Percentiles rank a stretch among this genome's conserved stretches.
Evolutionary conservation across 1,139 yeast species (phyloP).

Genomic region (Saccharomyces hybrid): DNA sequence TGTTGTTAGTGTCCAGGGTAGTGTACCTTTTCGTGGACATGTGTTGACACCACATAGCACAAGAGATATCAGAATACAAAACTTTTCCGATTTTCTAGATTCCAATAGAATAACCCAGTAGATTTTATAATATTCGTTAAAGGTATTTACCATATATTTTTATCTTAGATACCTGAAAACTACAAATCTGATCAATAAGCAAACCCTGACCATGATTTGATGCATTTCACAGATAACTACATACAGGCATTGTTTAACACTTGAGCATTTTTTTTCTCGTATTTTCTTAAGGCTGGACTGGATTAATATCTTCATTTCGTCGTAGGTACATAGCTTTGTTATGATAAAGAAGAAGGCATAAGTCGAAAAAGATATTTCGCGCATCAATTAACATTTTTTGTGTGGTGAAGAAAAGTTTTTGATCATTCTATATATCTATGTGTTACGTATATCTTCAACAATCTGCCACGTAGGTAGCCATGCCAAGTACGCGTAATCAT

Average conservation of each 20-base stretch:
- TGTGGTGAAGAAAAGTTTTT: background rate
- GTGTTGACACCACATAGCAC: constrained; percentile 29
- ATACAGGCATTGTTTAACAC: background rate
- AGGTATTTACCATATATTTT: background rate
- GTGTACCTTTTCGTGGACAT: constrained; percentile 22
- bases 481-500: constrained; percentile 62
- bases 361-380: background rate
- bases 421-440: background rate
- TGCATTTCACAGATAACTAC: background rate
- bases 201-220: background rate
- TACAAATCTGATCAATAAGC: background rate
- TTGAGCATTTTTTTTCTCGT: background rate
- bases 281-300: background rate
- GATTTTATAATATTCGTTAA: background rate
- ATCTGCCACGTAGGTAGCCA: constrained; percentile 73
- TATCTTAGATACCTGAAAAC: background rate
- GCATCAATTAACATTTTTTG: background rate
- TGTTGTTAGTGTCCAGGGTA: constrained; percentile 29
- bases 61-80: constrained; percentile 18
- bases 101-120: constrained; percentile 30
- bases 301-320: background rate
- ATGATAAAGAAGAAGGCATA: background rate
- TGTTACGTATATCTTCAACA: background rate
- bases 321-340: background rate
- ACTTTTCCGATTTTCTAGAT: constrained; percentile 23